A percentile compares a stretch with the other conserved stretches of the same genome.
Evolutionary conservation across 495 filamentous ascomycete genomes (phyloP).

Genomic region (Daldinia vernicosa): DNA sequence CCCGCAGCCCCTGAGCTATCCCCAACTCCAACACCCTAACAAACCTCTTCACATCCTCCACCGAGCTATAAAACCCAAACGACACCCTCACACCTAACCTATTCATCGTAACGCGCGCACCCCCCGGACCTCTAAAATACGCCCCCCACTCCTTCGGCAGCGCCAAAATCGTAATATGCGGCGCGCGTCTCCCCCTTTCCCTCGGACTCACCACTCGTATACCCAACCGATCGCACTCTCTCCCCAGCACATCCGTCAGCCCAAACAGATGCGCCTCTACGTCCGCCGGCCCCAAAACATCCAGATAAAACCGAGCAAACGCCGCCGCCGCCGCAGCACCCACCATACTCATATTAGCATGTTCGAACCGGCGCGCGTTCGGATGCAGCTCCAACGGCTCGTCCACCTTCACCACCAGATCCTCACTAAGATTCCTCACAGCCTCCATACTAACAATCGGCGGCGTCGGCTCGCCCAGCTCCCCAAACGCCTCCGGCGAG

Average conservation of each 20-base stretch:
- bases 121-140: conserved; percentile 10
- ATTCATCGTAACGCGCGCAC: conserved; percentile 25
- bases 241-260: conserved; percentile 16
- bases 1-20: conserved; percentile 5
- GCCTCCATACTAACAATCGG: conserved; percentile 34
- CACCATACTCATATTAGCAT: conserved; percentile 37
- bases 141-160: conserved; percentile 24
- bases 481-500: conserved; percentile 16
- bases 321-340: conserved; percentile 31
- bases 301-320: conserved; percentile 33
- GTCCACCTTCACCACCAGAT: conserved; percentile 8
- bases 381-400: conserved; percentile 17
- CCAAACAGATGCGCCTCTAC: conserved; percentile 35
- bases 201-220: conserved; percentile 23
- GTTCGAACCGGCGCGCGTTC: conserved; percentile 38
- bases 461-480: conserved; percentile 24
- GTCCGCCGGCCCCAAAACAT: conserved; percentile 26
- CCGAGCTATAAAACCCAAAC: conserved; percentile 40
- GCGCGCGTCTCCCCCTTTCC: conserved; percentile 18
- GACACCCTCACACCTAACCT: conserved; percentile 36
- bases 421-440: conserved; percentile 15
- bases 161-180: conserved; percentile 37
- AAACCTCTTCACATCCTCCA: conserved; percentile 35
- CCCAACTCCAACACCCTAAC: conserved; percentile 17
- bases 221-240: conserved; percentile 27